These are phyloP conservation scores for Flaveria floridana DNA, from an alignment of 140 eudicot species.

Conservation along the genomic window DNA sequence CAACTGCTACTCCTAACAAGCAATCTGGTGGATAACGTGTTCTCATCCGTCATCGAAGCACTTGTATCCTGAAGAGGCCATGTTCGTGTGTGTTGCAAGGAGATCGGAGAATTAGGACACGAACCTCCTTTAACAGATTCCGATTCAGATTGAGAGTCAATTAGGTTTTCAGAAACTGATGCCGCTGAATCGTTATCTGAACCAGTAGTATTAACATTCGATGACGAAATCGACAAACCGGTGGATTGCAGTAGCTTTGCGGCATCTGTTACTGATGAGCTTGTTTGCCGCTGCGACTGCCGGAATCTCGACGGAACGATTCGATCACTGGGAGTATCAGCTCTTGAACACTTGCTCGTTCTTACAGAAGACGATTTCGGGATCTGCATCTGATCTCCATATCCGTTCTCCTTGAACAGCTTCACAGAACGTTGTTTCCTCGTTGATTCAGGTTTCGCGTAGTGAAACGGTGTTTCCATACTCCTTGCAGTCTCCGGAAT, in stretches of 20 bases:
- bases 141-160: conserved; percentile 16
- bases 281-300: conserved; percentile 32
- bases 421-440: conserved; percentile 29
- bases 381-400: conserved; percentile 12
- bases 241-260: conserved; percentile 54
- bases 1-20: conserved; percentile 27
- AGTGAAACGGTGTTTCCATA: conserved; percentile 32
- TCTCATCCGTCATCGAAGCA: conserved; percentile 51
- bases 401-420: conserved; percentile 50
- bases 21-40: conserved; percentile 28
- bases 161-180: neutral
- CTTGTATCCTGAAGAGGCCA: conserved; percentile 39
- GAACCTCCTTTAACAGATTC: conserved; percentile 39
- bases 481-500: conserved; percentile 40
- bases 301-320: conserved; percentile 59
- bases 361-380: conserved; percentile 28
- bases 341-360: conserved; percentile 37
- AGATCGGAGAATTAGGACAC: conserved; percentile 57
- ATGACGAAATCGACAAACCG: conserved; percentile 35
- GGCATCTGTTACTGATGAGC: conserved; percentile 44
- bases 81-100: conserved; percentile 29
- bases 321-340: conserved; percentile 56
- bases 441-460: conserved; percentile 28
- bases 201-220: neutral
- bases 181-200: neutral